A percentile compares a stretch with the other conserved stretches of the same genome.
Evolutionary conservation across 2,329 filamentous ascomycete species (phyloP).

Genomic region (Eutypa lata): DNA sequence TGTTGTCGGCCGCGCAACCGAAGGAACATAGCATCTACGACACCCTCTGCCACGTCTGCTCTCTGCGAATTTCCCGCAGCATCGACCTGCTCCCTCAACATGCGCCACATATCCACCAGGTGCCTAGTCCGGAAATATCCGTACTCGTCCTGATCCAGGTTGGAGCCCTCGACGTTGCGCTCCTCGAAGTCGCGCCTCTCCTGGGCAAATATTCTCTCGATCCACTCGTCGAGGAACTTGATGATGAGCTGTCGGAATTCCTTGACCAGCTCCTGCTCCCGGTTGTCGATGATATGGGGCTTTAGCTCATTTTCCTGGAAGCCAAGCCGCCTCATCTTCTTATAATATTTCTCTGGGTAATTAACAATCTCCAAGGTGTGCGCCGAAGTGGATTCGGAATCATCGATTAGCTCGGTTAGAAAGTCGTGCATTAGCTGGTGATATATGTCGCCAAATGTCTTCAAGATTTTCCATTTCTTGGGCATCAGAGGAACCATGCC

Average conservation of each 20-base stretch:
- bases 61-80: constrained; percentile 83
- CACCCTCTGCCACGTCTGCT: constrained; percentile 87
- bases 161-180: constrained; percentile 67
- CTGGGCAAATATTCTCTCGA: constrained; percentile 82
- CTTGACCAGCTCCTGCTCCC: constrained; percentile 84
- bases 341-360: constrained; percentile 94
- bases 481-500: constrained; percentile 92
- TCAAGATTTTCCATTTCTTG: constrained; percentile 93
- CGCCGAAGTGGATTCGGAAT: constrained; percentile 77
- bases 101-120: constrained; percentile 92
- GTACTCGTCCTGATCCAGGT: constrained; percentile 83
- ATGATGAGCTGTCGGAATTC: constrained; percentile 96
- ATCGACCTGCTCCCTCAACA: constrained; percentile 89
- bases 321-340: constrained; percentile 89
- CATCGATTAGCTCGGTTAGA: constrained; percentile 76
- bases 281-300: constrained; percentile 86
- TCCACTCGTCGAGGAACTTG: constrained; percentile 94
- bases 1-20: constrained; percentile 79
- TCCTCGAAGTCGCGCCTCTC: constrained; percentile 80
- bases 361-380: constrained; percentile 90
- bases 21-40: constrained; percentile 93
- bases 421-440: constrained; percentile 96
- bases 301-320: constrained; percentile 72
- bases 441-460: constrained; percentile 86
- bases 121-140: constrained; percentile 91